Percentiles rank a stretch among this genome's conserved stretches.
phyloP scores from a whole-genome alignment of 176 grass and related monocot genomes.

The Avena atlantica region DNA sequence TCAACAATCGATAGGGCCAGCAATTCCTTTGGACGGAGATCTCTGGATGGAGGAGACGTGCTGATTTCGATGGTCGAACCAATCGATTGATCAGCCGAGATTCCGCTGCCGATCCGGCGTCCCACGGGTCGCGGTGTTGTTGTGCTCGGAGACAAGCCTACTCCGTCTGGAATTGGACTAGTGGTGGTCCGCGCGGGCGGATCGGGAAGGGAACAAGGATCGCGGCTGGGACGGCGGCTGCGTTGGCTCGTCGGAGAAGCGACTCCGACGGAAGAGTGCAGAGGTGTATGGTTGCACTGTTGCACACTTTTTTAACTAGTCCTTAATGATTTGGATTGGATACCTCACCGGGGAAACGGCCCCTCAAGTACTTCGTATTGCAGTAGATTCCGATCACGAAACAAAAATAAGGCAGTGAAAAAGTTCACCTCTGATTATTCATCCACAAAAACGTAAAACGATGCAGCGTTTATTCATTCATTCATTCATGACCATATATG shows the following conservation, averaged over 20 bases:
- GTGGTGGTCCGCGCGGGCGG: not conserved
- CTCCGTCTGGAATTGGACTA: not conserved
- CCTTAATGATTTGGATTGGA: no score
- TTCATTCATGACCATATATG: not conserved
- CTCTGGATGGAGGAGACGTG: not conserved
- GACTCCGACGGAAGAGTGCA: not conserved
- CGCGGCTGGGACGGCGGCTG: not conserved
- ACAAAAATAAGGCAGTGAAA: no score
- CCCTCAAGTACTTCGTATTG: no score
- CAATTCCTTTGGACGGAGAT: not conserved
- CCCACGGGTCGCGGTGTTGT: not conserved
- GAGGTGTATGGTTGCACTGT: no score
- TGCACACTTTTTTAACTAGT: no score
- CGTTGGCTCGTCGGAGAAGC: not conserved
- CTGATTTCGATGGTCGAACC: no score
- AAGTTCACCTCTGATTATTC: no score
- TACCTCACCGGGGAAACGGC: not conserved
- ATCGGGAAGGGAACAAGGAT: not conserved
- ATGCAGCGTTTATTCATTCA: not conserved
- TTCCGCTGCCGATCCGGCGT: not conserved
- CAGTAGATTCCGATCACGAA: no score
- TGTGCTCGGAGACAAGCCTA: not conserved
- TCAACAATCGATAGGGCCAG: not conserved
- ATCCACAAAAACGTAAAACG: not conserved
- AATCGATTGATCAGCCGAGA: not conserved